Evolutionary conservation across 805 yeast species (phyloP).

Genomic region (Saturnispora ahearnii): DNA sequence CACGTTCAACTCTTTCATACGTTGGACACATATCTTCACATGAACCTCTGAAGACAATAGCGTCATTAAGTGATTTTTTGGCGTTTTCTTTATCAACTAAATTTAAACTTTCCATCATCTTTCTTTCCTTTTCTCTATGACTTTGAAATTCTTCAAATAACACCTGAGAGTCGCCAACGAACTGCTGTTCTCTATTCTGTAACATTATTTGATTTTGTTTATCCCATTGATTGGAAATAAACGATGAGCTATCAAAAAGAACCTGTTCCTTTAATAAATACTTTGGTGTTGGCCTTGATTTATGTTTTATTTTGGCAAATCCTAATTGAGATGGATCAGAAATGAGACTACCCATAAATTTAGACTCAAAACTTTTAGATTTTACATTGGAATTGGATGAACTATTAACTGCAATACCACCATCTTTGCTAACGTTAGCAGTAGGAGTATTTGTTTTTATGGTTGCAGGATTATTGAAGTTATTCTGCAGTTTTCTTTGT

Average conservation of each 20-base stretch:
- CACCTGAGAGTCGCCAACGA: conserved; percentile 49
- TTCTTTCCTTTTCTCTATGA: conserved; percentile 67
- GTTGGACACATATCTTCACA: conserved; percentile 94
- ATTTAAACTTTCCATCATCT: conserved; percentile 68
- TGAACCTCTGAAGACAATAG: conserved; percentile 78
- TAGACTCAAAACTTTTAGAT: conserved; percentile 17
- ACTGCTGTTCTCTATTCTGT: conserved; percentile 39
- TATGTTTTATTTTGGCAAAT: conserved; percentile 18
- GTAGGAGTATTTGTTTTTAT: neutral
- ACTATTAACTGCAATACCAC: neutral
- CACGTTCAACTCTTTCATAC: conserved; percentile 82
- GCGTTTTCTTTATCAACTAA: conserved; percentile 82
- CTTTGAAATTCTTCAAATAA: conserved; percentile 67
- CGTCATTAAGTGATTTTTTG: conserved; percentile 77
- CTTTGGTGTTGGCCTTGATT: conserved; percentile 20
- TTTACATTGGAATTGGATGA: neutral
- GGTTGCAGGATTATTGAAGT: neutral
- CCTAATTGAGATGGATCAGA: conserved; percentile 23
- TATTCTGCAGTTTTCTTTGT: neutral
- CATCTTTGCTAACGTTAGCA: neutral
- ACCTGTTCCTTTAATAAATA: conserved; percentile 27
- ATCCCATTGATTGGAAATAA: conserved; percentile 56
- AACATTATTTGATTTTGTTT: conserved; percentile 56
- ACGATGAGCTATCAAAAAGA: conserved; percentile 28
- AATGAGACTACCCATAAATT: conserved; percentile 26